Base-by-base conservation (phyloP, 148 eudicot genomes). In the Fagopyrum esculentum region DNA sequence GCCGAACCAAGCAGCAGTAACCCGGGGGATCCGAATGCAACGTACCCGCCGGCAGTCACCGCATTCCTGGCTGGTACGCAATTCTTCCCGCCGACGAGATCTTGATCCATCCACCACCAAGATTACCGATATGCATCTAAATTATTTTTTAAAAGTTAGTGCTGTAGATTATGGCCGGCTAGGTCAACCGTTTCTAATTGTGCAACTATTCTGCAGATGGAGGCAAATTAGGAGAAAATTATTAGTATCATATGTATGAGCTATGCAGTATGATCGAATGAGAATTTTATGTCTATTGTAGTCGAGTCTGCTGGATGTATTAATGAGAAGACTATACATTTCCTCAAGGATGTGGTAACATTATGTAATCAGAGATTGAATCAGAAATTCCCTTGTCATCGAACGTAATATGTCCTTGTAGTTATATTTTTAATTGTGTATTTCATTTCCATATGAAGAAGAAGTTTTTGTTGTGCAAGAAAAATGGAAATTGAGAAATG, bases 11-110 rank as follows among this genome's bases (percentile, higher is more conserved):
- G n/a, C 59, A 4, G 43, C 43, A 29, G 40, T 11, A 10, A 29
- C 11, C 22, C 64, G 0, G 78, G 59, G 73, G 89, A 82, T 81
- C 84, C 87, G 16, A 66, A 85, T 40, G 45, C 47, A n/a, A 43
- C 85, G 0, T 93, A 91, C 72, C 87, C 94, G 6, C 77, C 94
- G 69, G 92, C 90, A 0, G 83, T 91, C 49, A 87, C 80, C 79
- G 91, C 91, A 43, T 93, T 88, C 80, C 81, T 91, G 86, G 88
- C 97, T 43, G 97, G 97, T 87, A 89, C 97, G 83, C 98, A 91
- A 84, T 91, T 88, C 85, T 91, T 93, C 77, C 91, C 92, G 80
- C 94, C 92, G 52, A 97, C 97, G 77, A 87, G 91, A 82, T 86
- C 88, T 74, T 93, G 84, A 81, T 12, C 63, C 50, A 40, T 15